Evolutionary conservation across 1,284 basidiomycete genomes (phyloP), one percentile per base, ranked within the genome.

Genomic region (Boletus semigastroideus): DNA sequence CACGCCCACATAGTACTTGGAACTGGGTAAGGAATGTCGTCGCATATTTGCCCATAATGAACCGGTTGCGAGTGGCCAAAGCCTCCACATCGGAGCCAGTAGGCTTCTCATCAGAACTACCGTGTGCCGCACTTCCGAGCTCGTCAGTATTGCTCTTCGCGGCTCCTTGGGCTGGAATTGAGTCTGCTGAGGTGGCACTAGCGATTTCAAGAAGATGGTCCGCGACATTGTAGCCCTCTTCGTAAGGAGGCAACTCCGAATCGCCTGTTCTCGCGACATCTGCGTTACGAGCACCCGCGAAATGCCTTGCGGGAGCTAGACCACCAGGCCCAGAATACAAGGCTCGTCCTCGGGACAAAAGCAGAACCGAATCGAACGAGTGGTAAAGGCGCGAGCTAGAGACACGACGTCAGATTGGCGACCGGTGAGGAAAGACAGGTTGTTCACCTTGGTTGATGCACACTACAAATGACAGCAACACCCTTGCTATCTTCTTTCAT

Each of bases 121-220:
- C 39, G 31, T 33, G 53, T 17, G 27, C 25, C 19, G 25, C 20
- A 16, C 27, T 45, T 39, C 49, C 38, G 38, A 38, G 44, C 16
- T 52, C 38, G 7, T 60, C 74, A 65, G 40, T 4, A 14, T 22
- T 52, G 16, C n/a, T 17, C 36, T 49, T 46, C 30, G 39, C 22
- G 16, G 44, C 34, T 2, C 30, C n/a, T n/a, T 44, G 8, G 20
- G 46, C 42, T 19, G 57, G 51, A 65, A 80, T 78, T 1, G 83
- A 63, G 27, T 64, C 69, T 6, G 76, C 70, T 11, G 79, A 76
- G 27, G 80, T 75, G 42, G 84, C 83, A 59, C 82, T 88, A 1
- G 92, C 91, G 44, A 95, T 78, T 58, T 95, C 92, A 13, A 96
- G 77, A 14, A 95, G 78, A 64, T 92, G 89, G 67, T 97, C 93